These are phyloP conservation scores for Fragilariopsis cylindrus DNA, from an alignment of 108 stramenopile species.

Conservation along the genomic window DNA sequence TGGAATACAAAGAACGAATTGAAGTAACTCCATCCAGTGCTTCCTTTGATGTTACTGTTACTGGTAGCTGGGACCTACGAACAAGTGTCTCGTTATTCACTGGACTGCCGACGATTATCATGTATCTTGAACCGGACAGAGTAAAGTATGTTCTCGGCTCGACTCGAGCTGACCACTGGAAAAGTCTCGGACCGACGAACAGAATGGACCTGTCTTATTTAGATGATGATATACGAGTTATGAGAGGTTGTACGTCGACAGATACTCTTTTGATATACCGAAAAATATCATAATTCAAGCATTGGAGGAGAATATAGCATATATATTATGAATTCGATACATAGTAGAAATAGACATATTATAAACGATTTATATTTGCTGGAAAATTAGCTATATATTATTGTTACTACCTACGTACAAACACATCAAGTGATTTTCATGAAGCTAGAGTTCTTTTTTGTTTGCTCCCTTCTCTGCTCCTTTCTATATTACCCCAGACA, in stretches of 20 bases:
- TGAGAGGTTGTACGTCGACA: conserved; percentile 83
- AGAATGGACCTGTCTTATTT: conserved; percentile 74
- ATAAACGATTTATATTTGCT: too few relatives aligned
- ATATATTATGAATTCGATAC: too few relatives aligned
- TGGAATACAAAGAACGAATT: conserved; percentile 76
- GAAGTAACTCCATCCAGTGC: conserved; percentile 54
- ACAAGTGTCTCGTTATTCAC: conserved; percentile 72
- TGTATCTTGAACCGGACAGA: conserved; percentile 67
- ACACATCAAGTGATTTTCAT: conserved; percentile 23
- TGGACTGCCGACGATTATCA: conserved; percentile 60
- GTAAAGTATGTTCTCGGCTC: conserved; percentile 74
- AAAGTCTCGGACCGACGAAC: conserved; percentile 77
- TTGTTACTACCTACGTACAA: conserved; percentile 5
- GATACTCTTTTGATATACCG: conserved; percentile 78
- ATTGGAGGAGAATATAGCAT: too few relatives aligned
- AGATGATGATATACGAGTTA: conserved; percentile 79
- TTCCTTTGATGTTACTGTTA: conserved; percentile 73
- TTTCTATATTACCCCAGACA: conserved; percentile 40
- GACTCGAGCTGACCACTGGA: conserved; percentile 87
- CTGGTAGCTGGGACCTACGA: conserved; percentile 77
- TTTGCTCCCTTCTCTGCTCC: too few relatives aligned
- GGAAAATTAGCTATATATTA: too few relatives aligned
- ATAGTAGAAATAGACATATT: too few relatives aligned
- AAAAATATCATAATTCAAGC: conserved; percentile 15
- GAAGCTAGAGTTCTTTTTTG: conserved; percentile 13